Evolutionary conservation across 140 eudicot genomes (phyloP), one percentile per base, ranked within the genome.

Genomic region (Erigeron philadelphicus): DNA sequence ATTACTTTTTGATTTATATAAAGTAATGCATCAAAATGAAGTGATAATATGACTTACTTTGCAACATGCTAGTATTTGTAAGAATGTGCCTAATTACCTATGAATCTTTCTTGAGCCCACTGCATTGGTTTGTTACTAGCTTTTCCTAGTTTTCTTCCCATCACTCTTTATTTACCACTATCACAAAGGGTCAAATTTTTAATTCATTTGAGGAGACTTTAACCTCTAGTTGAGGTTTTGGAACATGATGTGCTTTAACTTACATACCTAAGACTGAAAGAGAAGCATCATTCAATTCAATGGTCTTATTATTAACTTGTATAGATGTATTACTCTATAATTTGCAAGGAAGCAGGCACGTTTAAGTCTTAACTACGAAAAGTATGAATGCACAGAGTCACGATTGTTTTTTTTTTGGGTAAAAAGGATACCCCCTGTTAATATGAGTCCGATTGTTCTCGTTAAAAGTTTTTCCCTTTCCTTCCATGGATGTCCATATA

Each of bases 71-170:
- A 45, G 49, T 45, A 7, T 59, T 68, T 49, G 75, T n/a, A n/a
- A n/a, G n/a, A n/a, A 66, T 31, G 3, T 31, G 38, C 38, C 4
- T 31, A 31, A 31, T 31, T 70, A 76, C 44, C 50, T 62, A 44
- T 79, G 72, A 63, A 79, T 79, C 83, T 79, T 79, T 79, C 80
- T 74, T 67, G 83, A 79, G 79, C 83, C 76, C 72, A 54, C 59
- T 79, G 70, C 75, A 55, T 46, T 68, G 43, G 61, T 53, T 38
- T 46, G 63, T 61, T 54, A 48, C 66, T 68, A 42, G 60, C 67
- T 70, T 76, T 76, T 76, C 67, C 54, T 8, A 2, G 50, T 69
- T 76, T 70, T 23, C 66, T 41, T 56, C 45, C 12, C 67, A 10
- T 44, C 62, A 19, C 59, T 42, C 75, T 68, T 19, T 52, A 61